Conservation (phyloP, 441 rosid genomes). For the Erodium trifolium region DNA sequence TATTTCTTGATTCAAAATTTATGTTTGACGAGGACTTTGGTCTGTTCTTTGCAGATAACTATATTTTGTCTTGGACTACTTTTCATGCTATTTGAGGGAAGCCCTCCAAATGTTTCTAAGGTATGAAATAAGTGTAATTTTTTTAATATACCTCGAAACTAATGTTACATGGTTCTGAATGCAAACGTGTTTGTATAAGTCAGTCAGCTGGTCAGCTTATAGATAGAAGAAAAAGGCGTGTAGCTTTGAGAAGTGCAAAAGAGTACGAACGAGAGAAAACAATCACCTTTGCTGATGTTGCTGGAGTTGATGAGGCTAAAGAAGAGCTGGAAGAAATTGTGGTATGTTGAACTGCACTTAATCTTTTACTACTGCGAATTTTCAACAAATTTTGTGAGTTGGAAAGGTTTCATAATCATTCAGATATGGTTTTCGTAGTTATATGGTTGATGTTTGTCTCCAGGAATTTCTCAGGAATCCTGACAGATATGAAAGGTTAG, state of each 20-base stretch:
- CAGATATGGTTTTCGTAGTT: conserved; percentile 15
- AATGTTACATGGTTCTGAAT: conserved; percentile 19
- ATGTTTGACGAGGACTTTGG: not conserved
- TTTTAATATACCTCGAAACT: conserved; percentile 16
- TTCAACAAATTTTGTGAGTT: too few species aligned
- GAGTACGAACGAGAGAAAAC: conserved; percentile 61
- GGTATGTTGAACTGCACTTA: conserved; percentile 32
- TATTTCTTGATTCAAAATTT: too few species aligned
- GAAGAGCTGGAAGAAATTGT: conserved; percentile 98
- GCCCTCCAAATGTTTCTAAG: conserved; percentile 77
- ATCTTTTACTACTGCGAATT: too few species aligned
- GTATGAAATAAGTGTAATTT: conserved; percentile 26
- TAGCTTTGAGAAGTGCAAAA: conserved; percentile 58
- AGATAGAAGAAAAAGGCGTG: conserved; percentile 38
- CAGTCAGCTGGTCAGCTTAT: conserved; percentile 77
- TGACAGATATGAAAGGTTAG: conserved; percentile 68
- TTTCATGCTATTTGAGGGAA: conserved; percentile 72
- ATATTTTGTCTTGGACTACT: conserved; percentile 73
- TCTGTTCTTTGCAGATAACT: conserved; percentile 54
- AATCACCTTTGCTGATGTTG: conserved; percentile 92
- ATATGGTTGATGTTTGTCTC: conserved; percentile 15
- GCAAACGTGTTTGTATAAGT: conserved; percentile 23
- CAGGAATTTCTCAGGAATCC: conserved; percentile 99
- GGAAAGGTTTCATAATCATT: not conserved
- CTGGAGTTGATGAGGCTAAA: conserved; percentile 99